A percentile compares a stretch with the other conserved stretches of the same genome.
phyloP scores from a whole-genome alignment of 495 filamentous ascomycete species.

The Penicillium lagena region DNA sequence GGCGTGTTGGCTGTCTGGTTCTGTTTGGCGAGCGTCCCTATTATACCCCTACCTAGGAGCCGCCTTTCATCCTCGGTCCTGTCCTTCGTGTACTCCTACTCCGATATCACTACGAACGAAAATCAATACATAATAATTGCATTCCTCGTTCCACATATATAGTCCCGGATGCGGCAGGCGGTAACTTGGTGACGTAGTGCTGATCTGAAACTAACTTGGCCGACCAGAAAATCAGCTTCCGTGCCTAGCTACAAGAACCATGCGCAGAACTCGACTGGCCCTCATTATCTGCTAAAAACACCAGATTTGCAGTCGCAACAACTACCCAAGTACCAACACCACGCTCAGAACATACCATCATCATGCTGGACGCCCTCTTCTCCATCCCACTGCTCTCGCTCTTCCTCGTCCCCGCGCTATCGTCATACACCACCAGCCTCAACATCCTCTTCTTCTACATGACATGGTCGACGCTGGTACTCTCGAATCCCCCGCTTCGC shows the following conservation, averaged over 20 bases:
- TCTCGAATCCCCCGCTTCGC: slow-evolving; percentile 66
- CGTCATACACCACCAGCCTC: slow-evolving; percentile 66
- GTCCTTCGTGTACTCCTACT: no score
- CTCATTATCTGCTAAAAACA: no score
- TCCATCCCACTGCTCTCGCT: slow-evolving; percentile 64
- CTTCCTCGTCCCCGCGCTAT: slow-evolving; percentile 50
- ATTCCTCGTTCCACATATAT: no score
- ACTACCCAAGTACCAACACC: no score
- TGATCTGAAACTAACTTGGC: neutral
- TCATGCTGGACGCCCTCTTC: slow-evolving; percentile 55
- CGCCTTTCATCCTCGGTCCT: no score
- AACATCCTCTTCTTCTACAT: slow-evolving; percentile 87
- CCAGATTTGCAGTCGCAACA: no score
- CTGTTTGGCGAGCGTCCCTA: slow-evolving; percentile 4
- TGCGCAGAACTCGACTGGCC: no score
- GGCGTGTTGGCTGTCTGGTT: neutral
- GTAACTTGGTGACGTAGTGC: slow-evolving; percentile 10
- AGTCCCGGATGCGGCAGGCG: slow-evolving; percentile 2
- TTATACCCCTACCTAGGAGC: slow-evolving; percentile 11
- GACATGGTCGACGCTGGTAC: slow-evolving; percentile 79
- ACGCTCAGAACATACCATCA: no score
- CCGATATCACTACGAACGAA: no score
- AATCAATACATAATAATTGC: no score
- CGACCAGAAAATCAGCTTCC: no score
- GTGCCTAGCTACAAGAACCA: no score